Conservation (phyloP, 1,284 basidiomycete species). For the Boletus calvinii region DNA sequence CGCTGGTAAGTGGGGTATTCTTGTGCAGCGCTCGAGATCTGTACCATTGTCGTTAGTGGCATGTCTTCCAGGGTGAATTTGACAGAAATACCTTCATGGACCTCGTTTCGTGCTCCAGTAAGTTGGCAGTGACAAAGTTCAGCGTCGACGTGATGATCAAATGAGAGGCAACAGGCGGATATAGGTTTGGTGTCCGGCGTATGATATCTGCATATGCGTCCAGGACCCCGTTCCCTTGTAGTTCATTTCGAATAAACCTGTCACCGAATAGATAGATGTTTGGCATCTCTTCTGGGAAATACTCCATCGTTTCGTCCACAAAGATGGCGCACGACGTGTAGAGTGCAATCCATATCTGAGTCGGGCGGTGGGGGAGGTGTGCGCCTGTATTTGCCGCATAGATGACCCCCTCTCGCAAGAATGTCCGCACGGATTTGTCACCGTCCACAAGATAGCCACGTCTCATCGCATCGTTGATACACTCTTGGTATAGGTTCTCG, state of each 20-base stretch:
- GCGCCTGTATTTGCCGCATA: too few relatives aligned
- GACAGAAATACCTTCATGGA: slow-evolving; percentile 15
- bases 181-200: slow-evolving; percentile 16
- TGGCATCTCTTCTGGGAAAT: too few relatives aligned
- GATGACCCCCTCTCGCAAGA: too few relatives aligned
- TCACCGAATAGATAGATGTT: background rate
- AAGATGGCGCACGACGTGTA: too few relatives aligned
- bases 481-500: too few relatives aligned
- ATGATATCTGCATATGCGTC: slow-evolving; percentile 30
- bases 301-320: too few relatives aligned
- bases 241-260: background rate
- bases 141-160: slow-evolving; percentile 29
- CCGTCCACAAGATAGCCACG: too few relatives aligned
- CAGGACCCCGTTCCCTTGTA: slow-evolving; percentile 23
- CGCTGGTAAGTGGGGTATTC: slow-evolving; percentile 30
- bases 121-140: slow-evolving; percentile 25
- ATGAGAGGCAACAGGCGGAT: slow-evolving; percentile 14
- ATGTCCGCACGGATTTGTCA: too few relatives aligned
- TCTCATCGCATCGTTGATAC: too few relatives aligned
- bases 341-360: too few relatives aligned
- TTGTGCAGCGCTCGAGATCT: slow-evolving; percentile 14
- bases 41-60: background rate
- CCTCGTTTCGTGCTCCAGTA: slow-evolving; percentile 31
- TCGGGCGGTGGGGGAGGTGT: too few relatives aligned
- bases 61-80: background rate